A percentile compares a stretch with the other conserved stretches of the same genome.
phyloP scores from a whole-genome alignment of 768 basidiomycete species.

The Nidularia pulvinata region DNA sequence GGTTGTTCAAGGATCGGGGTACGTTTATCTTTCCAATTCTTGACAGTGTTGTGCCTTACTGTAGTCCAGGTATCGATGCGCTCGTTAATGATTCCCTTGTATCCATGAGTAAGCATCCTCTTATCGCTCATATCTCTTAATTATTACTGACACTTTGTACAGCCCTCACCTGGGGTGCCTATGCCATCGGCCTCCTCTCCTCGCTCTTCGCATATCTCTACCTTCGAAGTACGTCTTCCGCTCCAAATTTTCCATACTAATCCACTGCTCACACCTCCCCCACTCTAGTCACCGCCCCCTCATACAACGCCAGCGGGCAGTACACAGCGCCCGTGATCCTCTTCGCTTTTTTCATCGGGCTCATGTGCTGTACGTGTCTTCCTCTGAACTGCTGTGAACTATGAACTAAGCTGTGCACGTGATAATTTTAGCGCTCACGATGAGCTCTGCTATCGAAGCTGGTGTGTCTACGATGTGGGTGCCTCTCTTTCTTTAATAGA shows the following conservation, averaged over 20 bases:
- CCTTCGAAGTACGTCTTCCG: slow-evolving; percentile 52
- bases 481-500: background rate
- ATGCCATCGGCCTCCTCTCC: slow-evolving; percentile 71
- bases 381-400: background rate
- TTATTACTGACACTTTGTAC: background rate
- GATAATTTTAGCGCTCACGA: slow-evolving; percentile 49
- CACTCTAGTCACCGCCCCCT: slow-evolving; percentile 61
- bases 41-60: slow-evolving; percentile 10
- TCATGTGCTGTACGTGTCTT: slow-evolving; percentile 59
- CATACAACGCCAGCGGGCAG: slow-evolving; percentile 73
- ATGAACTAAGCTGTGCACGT: background rate
- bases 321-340: slow-evolving; percentile 79
- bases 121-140: background rate
- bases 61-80: slow-evolving; percentile 61
- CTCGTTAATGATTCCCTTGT: slow-evolving; percentile 84
- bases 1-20: slow-evolving; percentile 73
- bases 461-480: slow-evolving; percentile 86
- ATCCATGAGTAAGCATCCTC: slow-evolving; percentile 64
- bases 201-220: slow-evolving; percentile 81
- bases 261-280: background rate
- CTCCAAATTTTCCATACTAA: background rate
- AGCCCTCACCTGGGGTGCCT: slow-evolving; percentile 84
- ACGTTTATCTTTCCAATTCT: slow-evolving; percentile 6
- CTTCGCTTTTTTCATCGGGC: slow-evolving; percentile 81
- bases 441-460: slow-evolving; percentile 77